Evolutionary conservation across 1,284 basidiomycete genomes (phyloP).

Genomic region (Anthracocystis walkeri): DNA sequence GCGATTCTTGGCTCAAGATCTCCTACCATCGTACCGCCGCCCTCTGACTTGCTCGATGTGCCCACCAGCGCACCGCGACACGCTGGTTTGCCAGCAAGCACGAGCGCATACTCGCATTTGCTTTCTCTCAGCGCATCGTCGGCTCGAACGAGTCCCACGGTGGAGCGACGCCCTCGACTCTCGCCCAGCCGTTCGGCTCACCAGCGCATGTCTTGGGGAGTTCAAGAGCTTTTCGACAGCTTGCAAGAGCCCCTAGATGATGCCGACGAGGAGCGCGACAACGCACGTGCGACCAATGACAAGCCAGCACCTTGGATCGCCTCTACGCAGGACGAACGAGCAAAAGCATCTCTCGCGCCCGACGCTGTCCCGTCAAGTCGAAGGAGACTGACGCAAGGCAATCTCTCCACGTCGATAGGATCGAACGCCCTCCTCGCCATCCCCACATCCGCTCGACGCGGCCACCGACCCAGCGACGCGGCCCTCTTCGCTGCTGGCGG

Average conservation of each 20-base stretch:
- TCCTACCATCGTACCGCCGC: conserved; percentile 22
- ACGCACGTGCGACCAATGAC: neutral
- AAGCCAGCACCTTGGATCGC: conserved; percentile 63
- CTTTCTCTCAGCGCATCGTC: conserved; percentile 36
- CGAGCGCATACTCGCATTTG: conserved; percentile 53
- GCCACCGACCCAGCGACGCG: conserved; percentile 36
- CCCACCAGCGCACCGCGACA: conserved; percentile 27
- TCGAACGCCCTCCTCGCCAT: conserved; percentile 37
- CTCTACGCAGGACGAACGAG: conserved; percentile 49
- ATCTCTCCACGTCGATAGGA: conserved; percentile 45
- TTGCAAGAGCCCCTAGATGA: conserved; percentile 24
- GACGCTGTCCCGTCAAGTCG: conserved; percentile 22
- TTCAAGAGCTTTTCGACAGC: conserved; percentile 53
- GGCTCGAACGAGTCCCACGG: conserved; percentile 31
- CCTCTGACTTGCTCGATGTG: conserved; percentile 24
- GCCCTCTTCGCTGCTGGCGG: conserved; percentile 34
- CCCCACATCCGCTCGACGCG: conserved; percentile 23
- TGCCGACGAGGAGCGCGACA: neutral
- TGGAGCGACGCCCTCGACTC: conserved; percentile 34
- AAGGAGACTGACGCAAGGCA: conserved; percentile 32
- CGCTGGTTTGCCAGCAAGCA: conserved; percentile 33
- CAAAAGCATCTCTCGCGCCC: conserved; percentile 17
- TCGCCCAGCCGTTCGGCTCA: conserved; percentile 26
- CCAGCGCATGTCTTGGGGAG: conserved; percentile 49
- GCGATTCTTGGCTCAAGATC: conserved; percentile 50